phyloP scores from a whole-genome alignment of 2,329 filamentous ascomycete species.

The Colletotrichum gloeosporioides region DNA sequence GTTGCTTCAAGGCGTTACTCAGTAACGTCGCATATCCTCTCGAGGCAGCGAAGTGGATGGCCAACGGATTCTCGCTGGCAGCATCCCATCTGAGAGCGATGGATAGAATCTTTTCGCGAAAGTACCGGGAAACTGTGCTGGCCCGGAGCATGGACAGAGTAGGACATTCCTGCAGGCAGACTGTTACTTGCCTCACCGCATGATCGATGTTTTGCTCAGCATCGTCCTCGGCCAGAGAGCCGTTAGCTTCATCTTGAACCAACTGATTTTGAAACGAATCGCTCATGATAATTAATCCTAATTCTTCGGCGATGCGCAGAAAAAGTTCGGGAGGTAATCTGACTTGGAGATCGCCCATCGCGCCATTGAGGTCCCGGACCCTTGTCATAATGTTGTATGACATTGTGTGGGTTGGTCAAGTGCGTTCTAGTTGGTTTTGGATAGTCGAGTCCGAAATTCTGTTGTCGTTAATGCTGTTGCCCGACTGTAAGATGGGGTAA shows the following conservation, averaged over 20 bases:
- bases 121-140: not conserved
- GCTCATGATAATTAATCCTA: not conserved
- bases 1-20: not conserved
- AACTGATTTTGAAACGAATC: not conserved
- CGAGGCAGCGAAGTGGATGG: not conserved
- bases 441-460: not conserved
- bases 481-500: not conserved
- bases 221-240: not conserved
- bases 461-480: not conserved
- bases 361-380: not conserved
- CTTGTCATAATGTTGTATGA: not conserved
- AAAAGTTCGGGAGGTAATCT: not conserved
- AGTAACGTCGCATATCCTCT: not conserved
- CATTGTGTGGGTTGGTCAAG: not conserved
- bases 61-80: not conserved
- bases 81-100: slow-evolving; percentile 1
- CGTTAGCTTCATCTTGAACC: not conserved
- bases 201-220: not conserved
- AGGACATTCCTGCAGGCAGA: not conserved
- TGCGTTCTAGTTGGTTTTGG: not conserved
- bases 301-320: not conserved
- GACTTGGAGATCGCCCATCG: not conserved
- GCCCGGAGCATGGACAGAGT: not conserved
- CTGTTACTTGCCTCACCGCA: not conserved
- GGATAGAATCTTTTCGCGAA: not conserved